phyloP scores from a whole-genome alignment of 2,329 filamentous ascomycete genomes.

The Tolypocladium paradoxum region DNA sequence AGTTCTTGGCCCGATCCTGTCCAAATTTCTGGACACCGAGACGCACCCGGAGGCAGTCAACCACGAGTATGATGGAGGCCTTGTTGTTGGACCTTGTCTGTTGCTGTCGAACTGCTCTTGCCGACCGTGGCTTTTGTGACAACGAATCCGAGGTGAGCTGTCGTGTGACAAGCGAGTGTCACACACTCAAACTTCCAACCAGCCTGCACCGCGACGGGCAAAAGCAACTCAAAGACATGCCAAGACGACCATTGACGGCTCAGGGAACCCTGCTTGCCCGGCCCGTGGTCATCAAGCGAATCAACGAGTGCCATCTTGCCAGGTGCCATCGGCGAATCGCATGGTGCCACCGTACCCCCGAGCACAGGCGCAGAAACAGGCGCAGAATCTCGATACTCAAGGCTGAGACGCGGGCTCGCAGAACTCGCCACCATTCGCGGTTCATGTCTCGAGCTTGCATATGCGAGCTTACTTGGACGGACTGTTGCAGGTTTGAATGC shows the following conservation, averaged over 20 bases:
- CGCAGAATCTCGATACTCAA: background rate
- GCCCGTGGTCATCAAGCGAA: background rate
- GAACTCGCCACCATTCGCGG: background rate
- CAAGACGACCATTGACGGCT: background rate
- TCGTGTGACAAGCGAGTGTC: background rate
- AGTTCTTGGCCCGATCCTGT: background rate
- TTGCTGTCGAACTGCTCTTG: background rate
- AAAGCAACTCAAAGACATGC: background rate
- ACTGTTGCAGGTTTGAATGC: background rate
- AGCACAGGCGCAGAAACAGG: background rate
- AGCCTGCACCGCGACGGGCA: background rate
- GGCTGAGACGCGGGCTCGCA: background rate
- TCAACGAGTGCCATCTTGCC: too few relatives aligned
- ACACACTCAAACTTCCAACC: background rate
- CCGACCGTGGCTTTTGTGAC: background rate
- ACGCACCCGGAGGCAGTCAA: background rate
- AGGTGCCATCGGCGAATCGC: too few relatives aligned
- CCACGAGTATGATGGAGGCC: background rate
- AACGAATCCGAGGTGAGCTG: background rate
- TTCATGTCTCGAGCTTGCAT: background rate
- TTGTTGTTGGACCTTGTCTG: background rate
- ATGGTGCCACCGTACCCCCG: background rate
- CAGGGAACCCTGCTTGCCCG: background rate
- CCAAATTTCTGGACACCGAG: background rate
- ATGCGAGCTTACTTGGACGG: background rate